Evolutionary conservation across 768 basidiomycete species (phyloP), one percentile per base, ranked within the genome.

Genomic region (Russula foetens): DNA sequence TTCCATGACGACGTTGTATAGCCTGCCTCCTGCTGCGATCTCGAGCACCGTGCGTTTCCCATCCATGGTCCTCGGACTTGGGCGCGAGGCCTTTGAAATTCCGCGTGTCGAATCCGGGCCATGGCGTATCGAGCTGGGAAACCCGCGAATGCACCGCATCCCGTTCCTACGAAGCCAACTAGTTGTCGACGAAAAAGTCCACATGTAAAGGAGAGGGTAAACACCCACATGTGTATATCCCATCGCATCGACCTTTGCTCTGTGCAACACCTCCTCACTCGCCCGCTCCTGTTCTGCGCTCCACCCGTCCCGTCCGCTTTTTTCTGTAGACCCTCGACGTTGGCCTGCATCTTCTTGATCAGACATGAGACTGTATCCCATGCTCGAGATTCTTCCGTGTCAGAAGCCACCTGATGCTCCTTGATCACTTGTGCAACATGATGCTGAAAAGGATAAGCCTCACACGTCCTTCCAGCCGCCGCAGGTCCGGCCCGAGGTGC

Each of bases 1-100:
- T 64, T 95, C 85, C 8, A 98, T 90, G 28, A 98, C 89, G 41
- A 98, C 92, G 64, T 98, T 92, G 74, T 89, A 97, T 8, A 99
- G 77, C 65, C 88, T 89, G 0, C 83, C 85, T 0, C 94, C 94
- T 0, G 94, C 95, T 19, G 90, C 85, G 63, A 98, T 86, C 72
- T 99, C 97, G 4, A 98, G 79, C 2, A 96, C 97, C 0, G 91
- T 93, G 1, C 93, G 83, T 59, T 89, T 88, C 68, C 85, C 75
- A n/a, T n/a, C n/a, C n/a, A 69, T 84, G 84, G 70, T 96, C 83
- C 45, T 80, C 76, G 17, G 80, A 74, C 38, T 84, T 79, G 1
- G 98, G 81, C 0, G 82, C 78, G 66, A 92, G 81, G 29, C 97
- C 97, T 70, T 93, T 95, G 68, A 98, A 96, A 67, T 87, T 86